phyloP scores from a whole-genome alignment of 1,284 basidiomycete genomes.

The Trichosporon asahii region DNA sequence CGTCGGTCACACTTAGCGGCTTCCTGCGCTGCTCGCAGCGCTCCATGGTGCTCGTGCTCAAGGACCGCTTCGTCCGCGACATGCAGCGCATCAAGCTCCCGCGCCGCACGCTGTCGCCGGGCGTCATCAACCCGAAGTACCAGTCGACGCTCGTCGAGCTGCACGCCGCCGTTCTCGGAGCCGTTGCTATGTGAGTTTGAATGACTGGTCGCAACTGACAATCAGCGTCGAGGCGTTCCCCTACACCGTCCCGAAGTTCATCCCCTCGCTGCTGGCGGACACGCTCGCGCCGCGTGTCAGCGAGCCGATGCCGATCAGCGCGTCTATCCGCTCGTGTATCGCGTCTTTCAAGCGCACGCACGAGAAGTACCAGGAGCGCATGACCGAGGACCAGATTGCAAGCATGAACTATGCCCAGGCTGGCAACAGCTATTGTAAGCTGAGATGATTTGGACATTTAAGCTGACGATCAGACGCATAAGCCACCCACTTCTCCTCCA shows the following conservation, averaged over 20 bases:
- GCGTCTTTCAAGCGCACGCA: slow-evolving; percentile 57
- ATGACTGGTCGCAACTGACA: neutral
- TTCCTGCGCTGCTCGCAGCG: slow-evolving; percentile 91
- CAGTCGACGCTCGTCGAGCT: slow-evolving; percentile 69
- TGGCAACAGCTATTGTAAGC: slow-evolving; percentile 80
- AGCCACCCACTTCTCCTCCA: neutral
- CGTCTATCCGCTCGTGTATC: slow-evolving; percentile 81
- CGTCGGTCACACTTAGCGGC: slow-evolving; percentile 82
- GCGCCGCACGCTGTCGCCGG: slow-evolving; percentile 60
- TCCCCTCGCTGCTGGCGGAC: slow-evolving; percentile 54
- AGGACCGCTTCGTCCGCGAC: slow-evolving; percentile 74
- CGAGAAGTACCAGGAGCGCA: slow-evolving; percentile 70
- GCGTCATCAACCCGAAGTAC: slow-evolving; percentile 60
- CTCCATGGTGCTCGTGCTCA: slow-evolving; percentile 77
- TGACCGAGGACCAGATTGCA: slow-evolving; percentile 84
- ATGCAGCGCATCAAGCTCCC: slow-evolving; percentile 67
- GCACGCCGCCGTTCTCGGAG: slow-evolving; percentile 86
- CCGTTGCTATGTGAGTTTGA: slow-evolving; percentile 52
- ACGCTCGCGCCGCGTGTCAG: slow-evolving; percentile 63
- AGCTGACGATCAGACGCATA: neutral
- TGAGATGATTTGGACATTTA: too few relatives aligned
- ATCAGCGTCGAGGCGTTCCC: slow-evolving; percentile 58
- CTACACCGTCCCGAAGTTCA: slow-evolving; percentile 61
- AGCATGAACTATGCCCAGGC: slow-evolving; percentile 83
- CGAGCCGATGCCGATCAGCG: slow-evolving; percentile 87